Conservation (phyloP, 305 asterid species). For the Rubia balearica region DNA sequence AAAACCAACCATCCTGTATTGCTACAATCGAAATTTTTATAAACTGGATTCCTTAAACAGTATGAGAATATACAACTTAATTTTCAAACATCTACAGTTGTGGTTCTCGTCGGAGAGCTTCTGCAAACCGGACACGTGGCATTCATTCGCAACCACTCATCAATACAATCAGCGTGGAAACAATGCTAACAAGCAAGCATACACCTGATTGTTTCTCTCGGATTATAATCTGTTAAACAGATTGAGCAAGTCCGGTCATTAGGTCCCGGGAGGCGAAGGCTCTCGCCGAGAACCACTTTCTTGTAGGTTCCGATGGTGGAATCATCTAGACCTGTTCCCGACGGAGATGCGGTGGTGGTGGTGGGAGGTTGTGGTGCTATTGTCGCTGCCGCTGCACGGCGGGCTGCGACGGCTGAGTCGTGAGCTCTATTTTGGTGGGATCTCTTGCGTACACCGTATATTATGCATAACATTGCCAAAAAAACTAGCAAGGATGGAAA, state of each 20-base stretch:
- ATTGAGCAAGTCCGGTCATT: slow-evolving; percentile 65
- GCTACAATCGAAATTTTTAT: too few relatives aligned
- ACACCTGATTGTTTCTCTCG: slow-evolving; percentile 50
- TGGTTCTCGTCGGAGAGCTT: slow-evolving; percentile 38
- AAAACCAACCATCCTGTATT: too few relatives aligned
- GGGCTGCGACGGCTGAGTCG: slow-evolving; percentile 2
- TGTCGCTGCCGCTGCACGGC: slow-evolving; percentile 18
- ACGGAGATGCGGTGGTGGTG: not conserved
- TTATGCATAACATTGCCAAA: slow-evolving; percentile 32
- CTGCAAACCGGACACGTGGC: slow-evolving; percentile 68
- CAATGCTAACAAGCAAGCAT: slow-evolving; percentile 74
- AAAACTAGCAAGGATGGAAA: slow-evolving; percentile 41
- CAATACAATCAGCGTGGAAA: slow-evolving; percentile 70
- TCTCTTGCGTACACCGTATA: slow-evolving; percentile 23
- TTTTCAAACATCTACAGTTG: not conserved
- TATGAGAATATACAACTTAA: not conserved
- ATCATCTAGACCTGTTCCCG: slow-evolving; percentile 43
- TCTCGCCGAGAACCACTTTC: slow-evolving; percentile 57
- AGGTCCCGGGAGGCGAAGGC: slow-evolving; percentile 62
- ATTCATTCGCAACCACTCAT: slow-evolving; percentile 63
- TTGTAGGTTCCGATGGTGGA: slow-evolving; percentile 59
- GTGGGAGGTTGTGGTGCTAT: slow-evolving; percentile 5
- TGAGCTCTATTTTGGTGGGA: not conserved
- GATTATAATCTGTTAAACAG: slow-evolving; percentile 50
- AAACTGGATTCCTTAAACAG: too few relatives aligned